These are phyloP conservation scores for Fusarium bulbicola DNA, from an alignment of 2,329 filamentous ascomycete genomes.

Conservation along the genomic window DNA sequence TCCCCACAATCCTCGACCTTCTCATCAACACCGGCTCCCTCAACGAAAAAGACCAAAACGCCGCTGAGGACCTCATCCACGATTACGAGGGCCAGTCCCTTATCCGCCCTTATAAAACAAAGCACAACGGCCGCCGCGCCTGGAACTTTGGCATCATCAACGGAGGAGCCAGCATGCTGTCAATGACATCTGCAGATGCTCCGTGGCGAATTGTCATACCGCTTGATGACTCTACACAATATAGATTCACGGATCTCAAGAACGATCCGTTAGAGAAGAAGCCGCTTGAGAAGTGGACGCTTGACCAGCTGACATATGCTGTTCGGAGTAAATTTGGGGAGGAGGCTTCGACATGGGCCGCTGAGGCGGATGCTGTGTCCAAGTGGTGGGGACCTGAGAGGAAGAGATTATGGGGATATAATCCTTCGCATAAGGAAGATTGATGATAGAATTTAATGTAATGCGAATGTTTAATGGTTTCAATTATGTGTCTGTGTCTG, in stretches of 20 bases:
- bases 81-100: constrained; percentile 50
- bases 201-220: constrained; percentile 47
- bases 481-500: background rate
- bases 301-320: constrained; percentile 29
- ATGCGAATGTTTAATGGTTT: constrained; percentile 25
- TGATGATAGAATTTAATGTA: constrained; percentile 7
- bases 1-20: constrained; percentile 49
- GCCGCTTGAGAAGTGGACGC: constrained; percentile 42
- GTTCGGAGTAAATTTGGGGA: constrained; percentile 33
- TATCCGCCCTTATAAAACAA: constrained; percentile 41
- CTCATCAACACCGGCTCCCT: constrained; percentile 48
- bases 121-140: constrained; percentile 39
- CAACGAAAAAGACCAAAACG: constrained; percentile 35
- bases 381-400: constrained; percentile 38
- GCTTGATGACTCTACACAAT: constrained; percentile 45
- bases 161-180: constrained; percentile 46
- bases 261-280: constrained; percentile 44
- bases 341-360: constrained; percentile 42
- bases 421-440: constrained; percentile 17
- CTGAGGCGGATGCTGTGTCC: constrained; percentile 34
- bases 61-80: constrained; percentile 42
- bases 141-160: constrained; percentile 51
- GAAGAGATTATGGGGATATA: constrained; percentile 37
- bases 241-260: constrained; percentile 46
- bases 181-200: constrained; percentile 46